Conservation (phyloP, 2,329 filamentous ascomycete genomes). For the Chrysosporium queenslandicum region DNA sequence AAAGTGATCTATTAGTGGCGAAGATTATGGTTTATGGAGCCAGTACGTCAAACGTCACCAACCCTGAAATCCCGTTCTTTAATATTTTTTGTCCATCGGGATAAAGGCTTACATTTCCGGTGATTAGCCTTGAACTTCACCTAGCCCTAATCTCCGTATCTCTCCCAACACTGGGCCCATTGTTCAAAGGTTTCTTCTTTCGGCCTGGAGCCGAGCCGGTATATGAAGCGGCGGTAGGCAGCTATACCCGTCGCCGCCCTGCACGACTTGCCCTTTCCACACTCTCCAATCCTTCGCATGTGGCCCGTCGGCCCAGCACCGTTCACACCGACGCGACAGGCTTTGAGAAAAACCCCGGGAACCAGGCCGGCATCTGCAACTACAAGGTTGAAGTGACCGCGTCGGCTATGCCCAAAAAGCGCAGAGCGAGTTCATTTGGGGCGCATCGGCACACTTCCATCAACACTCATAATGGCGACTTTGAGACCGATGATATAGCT, state of each 20-base stretch:
- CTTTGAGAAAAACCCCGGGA: constrained; percentile 6
- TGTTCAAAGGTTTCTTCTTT: constrained; percentile 22
- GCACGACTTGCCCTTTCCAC: not conserved
- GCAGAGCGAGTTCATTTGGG: not conserved
- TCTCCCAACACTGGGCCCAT: constrained; percentile 33
- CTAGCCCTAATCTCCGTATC: constrained; percentile 35
- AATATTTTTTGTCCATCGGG: no score
- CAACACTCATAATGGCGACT: not conserved
- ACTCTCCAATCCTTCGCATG: not conserved
- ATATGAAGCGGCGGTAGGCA: not conserved
- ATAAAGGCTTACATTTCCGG: not conserved
- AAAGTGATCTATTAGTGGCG: constrained; percentile 7
- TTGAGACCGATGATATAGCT: not conserved
- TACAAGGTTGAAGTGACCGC: constrained; percentile 18
- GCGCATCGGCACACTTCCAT: not conserved
- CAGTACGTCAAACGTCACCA: constrained; percentile 14
- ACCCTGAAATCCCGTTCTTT: not conserved
- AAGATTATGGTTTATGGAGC: constrained; percentile 18
- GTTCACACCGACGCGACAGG: not conserved
- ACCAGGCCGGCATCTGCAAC: constrained; percentile 2
- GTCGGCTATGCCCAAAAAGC: not conserved
- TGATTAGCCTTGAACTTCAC: constrained; percentile 33
- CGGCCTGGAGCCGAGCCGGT: not conserved
- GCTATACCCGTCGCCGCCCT: not conserved
- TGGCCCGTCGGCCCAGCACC: not conserved